phyloP scores from a whole-genome alignment of 2,329 filamentous ascomycete genomes.

The Ophiocordyceps robertsii region DNA sequence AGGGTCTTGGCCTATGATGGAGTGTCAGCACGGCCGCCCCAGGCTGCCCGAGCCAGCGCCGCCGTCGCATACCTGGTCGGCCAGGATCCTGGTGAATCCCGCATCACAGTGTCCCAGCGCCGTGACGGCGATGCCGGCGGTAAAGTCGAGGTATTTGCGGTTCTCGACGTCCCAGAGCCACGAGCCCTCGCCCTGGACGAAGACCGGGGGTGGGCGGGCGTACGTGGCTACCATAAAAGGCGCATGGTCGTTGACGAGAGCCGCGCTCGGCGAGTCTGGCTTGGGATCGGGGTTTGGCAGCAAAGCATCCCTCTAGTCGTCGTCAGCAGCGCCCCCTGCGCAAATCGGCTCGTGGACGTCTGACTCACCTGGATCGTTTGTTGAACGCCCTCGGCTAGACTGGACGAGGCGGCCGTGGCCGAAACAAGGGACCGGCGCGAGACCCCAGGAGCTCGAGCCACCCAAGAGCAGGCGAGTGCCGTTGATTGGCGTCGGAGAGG shows the following conservation, averaged over 20 bases:
- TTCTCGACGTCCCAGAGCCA: conserved; percentile 87
- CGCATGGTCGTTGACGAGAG: conserved; percentile 60
- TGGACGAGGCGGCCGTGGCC: conserved; percentile 6
- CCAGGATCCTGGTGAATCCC: conserved; percentile 60
- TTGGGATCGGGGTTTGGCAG: conserved; percentile 59
- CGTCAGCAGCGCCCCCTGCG: background rate
- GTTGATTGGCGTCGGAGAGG: conserved; percentile 24
- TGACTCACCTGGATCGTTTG: conserved; percentile 19
- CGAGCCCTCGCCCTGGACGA: conserved; percentile 75
- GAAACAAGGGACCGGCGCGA: conserved; percentile 18
- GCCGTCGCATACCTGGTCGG: conserved; percentile 51
- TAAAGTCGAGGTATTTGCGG: conserved; percentile 83
- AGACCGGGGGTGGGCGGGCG: conserved; percentile 77
- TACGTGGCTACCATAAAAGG: conserved; percentile 96
- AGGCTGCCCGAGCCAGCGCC: too few species aligned
- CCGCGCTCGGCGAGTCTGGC: conserved; percentile 58
- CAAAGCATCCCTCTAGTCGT: conserved; percentile 15
- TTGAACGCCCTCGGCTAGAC: conserved; percentile 18
- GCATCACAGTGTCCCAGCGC: conserved; percentile 81
- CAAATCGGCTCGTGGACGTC: background rate
- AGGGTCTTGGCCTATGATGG: conserved; percentile 50
- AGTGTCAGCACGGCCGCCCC: background rate
- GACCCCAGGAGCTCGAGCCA: conserved; percentile 4
- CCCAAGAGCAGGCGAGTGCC: conserved; percentile 11
- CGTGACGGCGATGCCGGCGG: conserved; percentile 91